phyloP scores from a whole-genome alignment of 139 green algal species.

The Chlamydomonas urium region DNA sequence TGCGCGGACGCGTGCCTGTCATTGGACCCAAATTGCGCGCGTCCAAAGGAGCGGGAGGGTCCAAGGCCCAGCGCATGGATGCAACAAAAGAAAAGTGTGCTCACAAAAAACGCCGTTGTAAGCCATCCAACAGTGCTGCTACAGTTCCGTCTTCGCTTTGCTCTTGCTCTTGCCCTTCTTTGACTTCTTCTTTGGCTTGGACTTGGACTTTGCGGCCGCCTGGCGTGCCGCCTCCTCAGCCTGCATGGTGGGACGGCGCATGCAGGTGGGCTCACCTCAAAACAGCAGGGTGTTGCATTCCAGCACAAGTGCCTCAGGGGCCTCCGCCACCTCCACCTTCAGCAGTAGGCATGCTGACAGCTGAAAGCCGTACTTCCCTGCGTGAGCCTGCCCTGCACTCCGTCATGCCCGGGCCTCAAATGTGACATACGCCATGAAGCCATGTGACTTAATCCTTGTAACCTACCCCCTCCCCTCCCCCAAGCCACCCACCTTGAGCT shows the following conservation, averaged over 20 bases:
- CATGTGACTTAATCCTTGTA: not conserved
- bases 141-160: constrained; percentile 16
- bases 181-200: constrained; percentile 22
- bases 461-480: not conserved
- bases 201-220: constrained; percentile 16
- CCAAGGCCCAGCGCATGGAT: too few species aligned
- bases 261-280: not conserved
- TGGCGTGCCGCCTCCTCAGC: constrained; percentile 25
- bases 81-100: too few species aligned
- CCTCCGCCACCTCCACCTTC: too few species aligned
- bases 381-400: not conserved
- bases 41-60: too few species aligned
- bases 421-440: too few species aligned
- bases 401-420: not conserved
- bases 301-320: not conserved
- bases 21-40: too few species aligned
- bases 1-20: too few species aligned
- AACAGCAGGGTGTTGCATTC: not conserved
- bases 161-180: constrained; percentile 16
- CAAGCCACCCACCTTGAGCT: constrained; percentile 20
- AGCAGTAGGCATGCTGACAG: too few species aligned
- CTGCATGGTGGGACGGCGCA: not conserved
- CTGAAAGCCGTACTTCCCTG: not conserved
- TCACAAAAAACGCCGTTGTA: not conserved
- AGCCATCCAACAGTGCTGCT: not conserved